These are phyloP conservation scores for Dimocarpus longan DNA, from an alignment of 345 rosid species.

Conservation along the genomic window DNA sequence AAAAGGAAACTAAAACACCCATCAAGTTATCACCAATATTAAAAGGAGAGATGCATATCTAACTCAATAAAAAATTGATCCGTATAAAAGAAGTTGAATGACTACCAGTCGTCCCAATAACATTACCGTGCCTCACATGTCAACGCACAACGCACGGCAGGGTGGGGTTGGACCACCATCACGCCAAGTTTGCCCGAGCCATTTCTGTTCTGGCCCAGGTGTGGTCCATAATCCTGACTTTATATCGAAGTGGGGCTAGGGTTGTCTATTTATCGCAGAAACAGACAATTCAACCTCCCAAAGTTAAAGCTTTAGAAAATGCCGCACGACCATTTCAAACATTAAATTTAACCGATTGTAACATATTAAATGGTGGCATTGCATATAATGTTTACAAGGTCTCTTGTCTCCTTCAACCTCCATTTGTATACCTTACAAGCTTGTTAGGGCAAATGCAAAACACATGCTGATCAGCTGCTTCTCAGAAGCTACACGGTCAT, in stretches of 20 bases:
- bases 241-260: slow-evolving; percentile 24
- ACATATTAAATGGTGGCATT: too few species aligned
- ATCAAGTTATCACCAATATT: too few species aligned
- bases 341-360: too few species aligned
- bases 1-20: too few species aligned
- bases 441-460: neutral
- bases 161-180: slow-evolving; percentile 3
- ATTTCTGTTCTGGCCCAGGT: slow-evolving; percentile 5
- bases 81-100: too few species aligned
- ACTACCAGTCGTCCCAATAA: too few species aligned
- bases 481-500: neutral
- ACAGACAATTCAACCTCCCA: slow-evolving; percentile 29
- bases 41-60: too few species aligned
- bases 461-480: neutral
- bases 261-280: slow-evolving; percentile 8
- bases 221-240: slow-evolving; percentile 26
- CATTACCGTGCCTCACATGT: too few species aligned
- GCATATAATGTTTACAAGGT: neutral
- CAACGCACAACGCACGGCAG: too few species aligned
- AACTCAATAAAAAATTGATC: too few species aligned
- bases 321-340: slow-evolving; percentile 15
- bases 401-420: neutral
- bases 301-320: neutral
- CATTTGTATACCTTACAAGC: neutral
- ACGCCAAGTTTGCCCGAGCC: neutral